Evolutionary conservation across 805 yeast genomes (phyloP).

Genomic region (Cyberlindnera americana): DNA sequence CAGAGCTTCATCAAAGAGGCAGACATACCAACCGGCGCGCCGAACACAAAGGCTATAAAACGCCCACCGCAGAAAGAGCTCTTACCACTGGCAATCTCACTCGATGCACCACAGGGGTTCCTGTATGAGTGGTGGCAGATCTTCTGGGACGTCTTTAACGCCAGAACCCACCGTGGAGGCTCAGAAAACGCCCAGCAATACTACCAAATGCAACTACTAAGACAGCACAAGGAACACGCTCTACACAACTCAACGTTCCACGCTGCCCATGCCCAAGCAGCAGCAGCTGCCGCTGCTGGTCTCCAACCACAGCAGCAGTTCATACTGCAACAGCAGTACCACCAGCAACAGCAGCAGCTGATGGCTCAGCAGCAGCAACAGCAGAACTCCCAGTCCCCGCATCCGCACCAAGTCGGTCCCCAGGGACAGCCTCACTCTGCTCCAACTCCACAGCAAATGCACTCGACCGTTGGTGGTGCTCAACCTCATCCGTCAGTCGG

Average conservation of each 20-base stretch:
- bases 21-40: constrained; percentile 41
- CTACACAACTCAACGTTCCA: constrained; percentile 41
- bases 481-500: constrained; percentile 3
- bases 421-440: constrained; percentile 23
- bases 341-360: constrained; percentile 9
- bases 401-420: constrained; percentile 1
- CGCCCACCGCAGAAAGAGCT: constrained; percentile 35
- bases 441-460: constrained; percentile 8
- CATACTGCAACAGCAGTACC: constrained; percentile 4
- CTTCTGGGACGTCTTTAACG: constrained; percentile 91
- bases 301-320: constrained; percentile 9
- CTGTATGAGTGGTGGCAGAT: constrained; percentile 95
- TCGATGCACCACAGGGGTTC: constrained; percentile 87
- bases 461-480: neutral
- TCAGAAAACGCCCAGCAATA: constrained; percentile 66
- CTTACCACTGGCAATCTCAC: constrained; percentile 49
- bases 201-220: constrained; percentile 56
- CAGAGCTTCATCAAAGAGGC: constrained; percentile 73
- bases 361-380: constrained; percentile 13
- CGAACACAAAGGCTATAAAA: constrained; percentile 18
- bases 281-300: constrained; percentile 8
- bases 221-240: constrained; percentile 57
- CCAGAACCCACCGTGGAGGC: constrained; percentile 64
- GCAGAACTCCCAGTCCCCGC: constrained; percentile 1
- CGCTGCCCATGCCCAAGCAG: constrained; percentile 35